Evolutionary conservation across 1,284 basidiomycete genomes (phyloP).

Genomic region (Farysia itapuensis): DNA sequence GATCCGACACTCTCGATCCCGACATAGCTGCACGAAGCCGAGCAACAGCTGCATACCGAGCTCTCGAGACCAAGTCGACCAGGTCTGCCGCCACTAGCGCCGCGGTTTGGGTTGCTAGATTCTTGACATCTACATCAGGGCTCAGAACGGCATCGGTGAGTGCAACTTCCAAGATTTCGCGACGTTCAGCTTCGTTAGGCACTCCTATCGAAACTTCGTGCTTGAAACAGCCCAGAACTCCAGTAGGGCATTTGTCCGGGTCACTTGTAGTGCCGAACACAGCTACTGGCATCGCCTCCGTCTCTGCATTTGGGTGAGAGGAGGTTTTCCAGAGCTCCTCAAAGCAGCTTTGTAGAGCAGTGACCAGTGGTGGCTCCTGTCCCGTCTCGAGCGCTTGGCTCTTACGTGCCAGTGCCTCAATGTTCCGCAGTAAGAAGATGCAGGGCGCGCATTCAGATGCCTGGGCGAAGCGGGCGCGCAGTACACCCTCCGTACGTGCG

Average conservation of each 20-base stretch:
- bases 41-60: slow-evolving; percentile 68
- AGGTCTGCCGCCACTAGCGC: slow-evolving; percentile 86
- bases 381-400: slow-evolving; percentile 71
- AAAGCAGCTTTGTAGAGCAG: slow-evolving; percentile 71
- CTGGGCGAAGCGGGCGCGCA: slow-evolving; percentile 77
- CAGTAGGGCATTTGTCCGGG: slow-evolving; percentile 69
- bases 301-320: background rate
- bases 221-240: slow-evolving; percentile 78
- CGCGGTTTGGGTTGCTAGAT: slow-evolving; percentile 84
- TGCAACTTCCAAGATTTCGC: slow-evolving; percentile 67
- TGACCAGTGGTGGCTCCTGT: slow-evolving; percentile 72
- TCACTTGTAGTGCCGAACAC: slow-evolving; percentile 74
- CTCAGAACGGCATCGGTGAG: slow-evolving; percentile 66
- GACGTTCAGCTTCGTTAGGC: slow-evolving; percentile 75
- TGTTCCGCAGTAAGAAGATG: slow-evolving; percentile 76
- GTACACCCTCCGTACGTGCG: slow-evolving; percentile 73
- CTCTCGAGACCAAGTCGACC: slow-evolving; percentile 70
- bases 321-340: slow-evolving; percentile 63
- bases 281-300: slow-evolving; percentile 23
- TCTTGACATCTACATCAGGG: slow-evolving; percentile 75
- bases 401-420: slow-evolving; percentile 79
- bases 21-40: slow-evolving; percentile 62
- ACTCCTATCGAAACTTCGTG: slow-evolving; percentile 78
- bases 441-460: slow-evolving; percentile 81
- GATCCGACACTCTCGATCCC: slow-evolving; percentile 5